A percentile compares a stretch with the other conserved stretches of the same genome.
These are phyloP conservation scores for Trichocladium antarcticum DNA, from an alignment of 495 filamentous ascomycete species.

Conservation along the genomic window DNA sequence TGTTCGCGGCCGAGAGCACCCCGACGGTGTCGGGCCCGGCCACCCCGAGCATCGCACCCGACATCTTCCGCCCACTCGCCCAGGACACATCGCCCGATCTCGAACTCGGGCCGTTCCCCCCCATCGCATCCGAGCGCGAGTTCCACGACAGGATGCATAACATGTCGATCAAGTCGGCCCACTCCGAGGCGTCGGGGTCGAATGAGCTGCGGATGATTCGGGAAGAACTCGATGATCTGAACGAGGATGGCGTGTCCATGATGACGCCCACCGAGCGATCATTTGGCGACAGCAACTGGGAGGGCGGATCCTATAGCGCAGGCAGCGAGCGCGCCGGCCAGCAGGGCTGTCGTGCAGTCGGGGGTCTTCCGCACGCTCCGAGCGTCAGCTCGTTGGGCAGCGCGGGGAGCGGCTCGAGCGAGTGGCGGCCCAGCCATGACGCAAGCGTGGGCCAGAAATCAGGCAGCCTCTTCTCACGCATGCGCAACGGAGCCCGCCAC, in stretches of 20 bases:
- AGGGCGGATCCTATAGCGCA: not conserved
- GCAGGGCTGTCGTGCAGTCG: not conserved
- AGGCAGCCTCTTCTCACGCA: conserved; percentile 10
- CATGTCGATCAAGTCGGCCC: conserved; percentile 1
- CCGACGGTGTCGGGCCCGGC: conserved; percentile 1
- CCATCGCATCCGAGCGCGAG: not conserved
- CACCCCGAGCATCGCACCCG: conserved; percentile 8
- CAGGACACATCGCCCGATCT: conserved; percentile 6
- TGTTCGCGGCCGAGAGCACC: not conserved
- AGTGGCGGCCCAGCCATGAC: conserved; percentile 8
- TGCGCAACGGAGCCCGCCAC: conserved; percentile 1
- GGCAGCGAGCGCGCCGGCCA: not conserved
- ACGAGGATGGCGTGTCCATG: conserved; percentile 12
- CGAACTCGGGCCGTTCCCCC: conserved; percentile 4
- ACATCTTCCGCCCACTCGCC: conserved; percentile 10
- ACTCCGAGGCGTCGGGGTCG: not conserved
- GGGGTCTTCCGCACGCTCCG: not conserved
- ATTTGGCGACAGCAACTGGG: not conserved
- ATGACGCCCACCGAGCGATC: conserved; percentile 8
- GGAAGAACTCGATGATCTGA: conserved; percentile 9
- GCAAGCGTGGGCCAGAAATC: not conserved
- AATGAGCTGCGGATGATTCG: conserved; percentile 11
- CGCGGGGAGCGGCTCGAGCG: conserved; percentile 6
- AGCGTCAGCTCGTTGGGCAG: conserved; percentile 12
- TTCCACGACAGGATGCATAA: not conserved